Base-by-base conservation (phyloP, 2,329 filamentous ascomycete species). In the Capronia coronata region DNA sequence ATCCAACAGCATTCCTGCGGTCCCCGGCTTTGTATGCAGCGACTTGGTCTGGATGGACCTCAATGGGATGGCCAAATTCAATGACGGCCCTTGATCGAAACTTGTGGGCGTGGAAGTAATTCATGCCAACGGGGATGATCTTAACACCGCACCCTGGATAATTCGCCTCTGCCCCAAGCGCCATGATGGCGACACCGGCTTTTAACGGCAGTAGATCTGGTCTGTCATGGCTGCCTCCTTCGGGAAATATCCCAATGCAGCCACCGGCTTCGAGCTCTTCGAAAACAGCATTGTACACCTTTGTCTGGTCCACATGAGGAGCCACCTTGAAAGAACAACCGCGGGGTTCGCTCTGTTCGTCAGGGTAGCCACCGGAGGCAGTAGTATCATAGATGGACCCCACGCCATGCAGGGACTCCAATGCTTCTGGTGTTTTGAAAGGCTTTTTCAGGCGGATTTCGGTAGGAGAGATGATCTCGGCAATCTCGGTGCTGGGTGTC, bases 81-180 rank as follows among this genome's bases (percentile, higher is more conserved):
- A 97, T 83, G 3, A 98, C 91, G 29, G 91, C 93, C 65, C 93
- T 81, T 56, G 91, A 97, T 39, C 91, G 85, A 70, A 98, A 98
- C 68, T 97, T 98, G 76, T 98, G 91, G 0, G 91, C 87, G 68
- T 97, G 91, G 71, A 98, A 98, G 70, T 98, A 98, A 69, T 98
- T 98, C 91, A 98, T 96, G 61, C 91, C 91, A 44, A 93, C 90
- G 2, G 93, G 93, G 19, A 98, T 87, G 61, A 98, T 96, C 68
- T 90, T 94, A 54, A 98, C 74, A 23, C 87, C 88, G 64, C 87
- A 95, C 57, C 91, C 77, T 2, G 90, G 90, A 54, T 90, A 82
- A 49, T 88, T 83, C 3, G 87, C 88, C 44, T 97, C 75, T 1
- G 93, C 85, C 32, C 91, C 91, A 29, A 98, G 78, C 10, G 91